These are phyloP conservation scores for Testicularia cyperi DNA, from an alignment of 1,284 basidiomycete species.

Conservation along the genomic window DNA sequence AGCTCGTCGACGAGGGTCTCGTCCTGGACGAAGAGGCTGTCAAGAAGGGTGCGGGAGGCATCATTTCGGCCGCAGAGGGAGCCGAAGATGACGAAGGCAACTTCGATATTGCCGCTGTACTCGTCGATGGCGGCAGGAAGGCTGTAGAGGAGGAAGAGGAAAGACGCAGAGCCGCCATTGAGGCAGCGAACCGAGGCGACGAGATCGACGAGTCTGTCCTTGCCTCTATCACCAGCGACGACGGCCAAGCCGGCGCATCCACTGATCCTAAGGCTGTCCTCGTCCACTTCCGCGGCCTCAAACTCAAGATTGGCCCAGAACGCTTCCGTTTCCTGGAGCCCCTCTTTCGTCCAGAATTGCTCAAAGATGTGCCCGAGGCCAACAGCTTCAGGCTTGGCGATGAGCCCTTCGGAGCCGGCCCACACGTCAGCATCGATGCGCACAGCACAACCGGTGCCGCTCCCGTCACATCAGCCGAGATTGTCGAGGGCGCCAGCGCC, in stretches of 20 bases:
- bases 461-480: not conserved
- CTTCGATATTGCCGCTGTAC: conserved; percentile 65
- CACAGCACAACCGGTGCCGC: not conserved
- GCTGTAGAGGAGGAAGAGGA: conserved; percentile 44
- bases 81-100: conserved; percentile 79
- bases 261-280: conserved; percentile 32
- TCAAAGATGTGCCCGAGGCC: conserved; percentile 37
- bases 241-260: conserved; percentile 37
- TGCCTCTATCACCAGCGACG: conserved; percentile 32
- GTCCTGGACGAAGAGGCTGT: conserved; percentile 36
- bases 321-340: conserved; percentile 52
- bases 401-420: conserved; percentile 33
- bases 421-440: conserved; percentile 6
- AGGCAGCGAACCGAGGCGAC: conserved; percentile 64
- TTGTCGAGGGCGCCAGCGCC: not conserved
- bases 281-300: conserved; percentile 46
- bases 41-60: conserved; percentile 30
- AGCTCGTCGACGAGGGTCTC: conserved; percentile 42
- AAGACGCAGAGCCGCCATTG: conserved; percentile 76
- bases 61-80: conserved; percentile 42
- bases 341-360: conserved; percentile 42
- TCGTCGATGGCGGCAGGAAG: conserved; percentile 51
- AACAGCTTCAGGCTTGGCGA: conserved; percentile 19
- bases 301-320: conserved; percentile 44
- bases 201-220: conserved; percentile 32